phyloP scores from a whole-genome alignment of 176 grass and related monocot species.

The Carex parvula region DNA sequence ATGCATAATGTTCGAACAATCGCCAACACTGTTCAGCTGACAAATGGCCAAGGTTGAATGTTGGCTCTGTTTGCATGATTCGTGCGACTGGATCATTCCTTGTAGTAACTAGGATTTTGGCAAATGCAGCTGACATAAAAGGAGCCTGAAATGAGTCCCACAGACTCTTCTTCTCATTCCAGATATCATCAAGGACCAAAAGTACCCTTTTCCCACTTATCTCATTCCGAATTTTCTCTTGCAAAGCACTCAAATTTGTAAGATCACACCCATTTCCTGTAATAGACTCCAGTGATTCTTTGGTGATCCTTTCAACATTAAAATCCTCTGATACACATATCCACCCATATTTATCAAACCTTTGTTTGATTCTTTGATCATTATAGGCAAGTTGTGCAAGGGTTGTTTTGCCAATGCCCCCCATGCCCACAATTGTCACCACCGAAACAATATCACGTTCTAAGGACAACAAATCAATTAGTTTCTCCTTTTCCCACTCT shows the following conservation, averaged over 20 bases:
- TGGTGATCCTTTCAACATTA: not conserved
- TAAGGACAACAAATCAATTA: conserved; percentile 14
- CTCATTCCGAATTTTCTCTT: conserved; percentile 3
- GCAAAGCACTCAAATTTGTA: conserved; percentile 33
- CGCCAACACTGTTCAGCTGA: no score
- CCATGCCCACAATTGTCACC: conserved; percentile 39
- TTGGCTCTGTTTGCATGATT: no score
- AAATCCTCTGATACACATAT: conserved; percentile 12
- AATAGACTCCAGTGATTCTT: not conserved
- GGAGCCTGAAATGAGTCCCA: no score
- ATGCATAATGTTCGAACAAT: no score
- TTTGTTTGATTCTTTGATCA: conserved; percentile 25
- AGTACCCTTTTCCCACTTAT: conserved; percentile 16
- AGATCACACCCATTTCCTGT: not conserved
- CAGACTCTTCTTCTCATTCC: not conserved
- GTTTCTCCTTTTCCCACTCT: conserved; percentile 21
- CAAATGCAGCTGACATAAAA: no score
- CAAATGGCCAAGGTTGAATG: no score
- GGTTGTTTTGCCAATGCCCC: conserved; percentile 48
- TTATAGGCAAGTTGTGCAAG: conserved; percentile 36
- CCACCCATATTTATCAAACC: conserved; percentile 14
- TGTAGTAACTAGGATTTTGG: no score
- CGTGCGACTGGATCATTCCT: no score
- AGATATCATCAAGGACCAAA: conserved; percentile 14
- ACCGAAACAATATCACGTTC: conserved; percentile 1